Evolutionary conservation across 2,329 filamentous ascomycete species (phyloP).

Genomic region (Xylariaceae sp.): DNA sequence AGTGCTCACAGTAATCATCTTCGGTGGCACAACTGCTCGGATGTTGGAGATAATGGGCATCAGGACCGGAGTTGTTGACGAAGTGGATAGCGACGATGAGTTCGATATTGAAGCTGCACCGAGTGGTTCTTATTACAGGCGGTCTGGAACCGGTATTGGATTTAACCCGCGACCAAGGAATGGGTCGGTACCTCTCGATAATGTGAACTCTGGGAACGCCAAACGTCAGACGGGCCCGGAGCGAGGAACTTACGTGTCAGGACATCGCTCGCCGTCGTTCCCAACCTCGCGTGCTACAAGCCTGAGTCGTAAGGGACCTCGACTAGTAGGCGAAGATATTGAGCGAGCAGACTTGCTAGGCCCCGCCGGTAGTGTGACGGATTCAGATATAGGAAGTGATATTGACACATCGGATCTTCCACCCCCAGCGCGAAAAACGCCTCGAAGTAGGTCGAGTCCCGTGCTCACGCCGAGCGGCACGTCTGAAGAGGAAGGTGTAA

Average conservation of each 20-base stretch:
- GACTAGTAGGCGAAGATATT: constrained; percentile 44
- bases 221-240: constrained; percentile 35
- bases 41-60: constrained; percentile 99
- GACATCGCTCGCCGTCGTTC: constrained; percentile 53
- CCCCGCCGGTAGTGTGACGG: constrained; percentile 48
- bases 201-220: constrained; percentile 44
- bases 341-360: constrained; percentile 62
- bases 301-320: constrained; percentile 56
- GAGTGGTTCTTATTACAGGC: constrained; percentile 77
- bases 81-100: constrained; percentile 96
- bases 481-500: constrained; percentile 37
- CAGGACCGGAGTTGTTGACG: constrained; percentile 91
- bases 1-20: constrained; percentile 97
- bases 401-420: constrained; percentile 69
- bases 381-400: constrained; percentile 65
- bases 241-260: constrained; percentile 55
- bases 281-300: constrained; percentile 47
- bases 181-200: constrained; percentile 61
- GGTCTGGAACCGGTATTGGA: constrained; percentile 75
- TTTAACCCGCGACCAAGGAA: constrained; percentile 69
- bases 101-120: constrained; percentile 88
- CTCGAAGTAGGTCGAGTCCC: constrained; percentile 44
- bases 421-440: constrained; percentile 56
- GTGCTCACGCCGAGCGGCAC: constrained; percentile 36
- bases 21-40: constrained; percentile 92